Percentiles rank a stretch among this genome's conserved stretches.
These are phyloP conservation scores for Bremia lactucae DNA, from an alignment of 352 stramenopile species.

Conservation along the genomic window DNA sequence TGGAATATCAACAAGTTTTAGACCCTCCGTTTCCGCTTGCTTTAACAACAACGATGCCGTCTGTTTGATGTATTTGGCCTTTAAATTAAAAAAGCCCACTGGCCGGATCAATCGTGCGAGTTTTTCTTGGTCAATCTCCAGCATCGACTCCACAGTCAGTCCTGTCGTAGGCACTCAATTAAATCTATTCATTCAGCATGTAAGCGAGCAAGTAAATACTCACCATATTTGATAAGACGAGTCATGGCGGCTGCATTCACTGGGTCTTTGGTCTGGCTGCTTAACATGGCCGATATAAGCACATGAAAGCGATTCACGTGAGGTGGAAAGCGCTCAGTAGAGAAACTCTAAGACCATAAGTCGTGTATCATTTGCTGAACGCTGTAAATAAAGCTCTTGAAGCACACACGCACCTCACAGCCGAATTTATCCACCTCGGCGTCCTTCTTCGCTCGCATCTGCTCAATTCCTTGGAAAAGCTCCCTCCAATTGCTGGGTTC, in stretches of 20 bases:
- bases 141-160: slow-evolving; percentile 83
- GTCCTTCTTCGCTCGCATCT: slow-evolving; percentile 51
- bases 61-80: slow-evolving; percentile 92
- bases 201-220: not conserved
- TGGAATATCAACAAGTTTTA: slow-evolving; percentile 82
- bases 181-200: not conserved
- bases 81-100: slow-evolving; percentile 95
- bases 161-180: slow-evolving; percentile 21
- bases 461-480: slow-evolving; percentile 45
- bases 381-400: not conserved
- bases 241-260: slow-evolving; percentile 73
- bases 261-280: slow-evolving; percentile 94
- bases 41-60: slow-evolving; percentile 40
- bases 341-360: slow-evolving; percentile 23
- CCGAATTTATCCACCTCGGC: slow-evolving; percentile 67
- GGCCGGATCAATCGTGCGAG: slow-evolving; percentile 85
- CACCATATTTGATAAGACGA: slow-evolving; percentile 47
- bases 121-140: slow-evolving; percentile 64
- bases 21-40: slow-evolving; percentile 14
- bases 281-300: slow-evolving; percentile 94
- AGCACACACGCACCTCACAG: slow-evolving; percentile 34
- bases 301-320: slow-evolving; percentile 85
- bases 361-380: not conserved
- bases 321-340: slow-evolving; percentile 22
- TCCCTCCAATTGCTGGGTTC: slow-evolving; percentile 45